Evolutionary conservation across 2,329 filamentous ascomycete genomes (phyloP), one percentile per base, ranked within the genome.

Genomic region (Fusarium setosum): DNA sequence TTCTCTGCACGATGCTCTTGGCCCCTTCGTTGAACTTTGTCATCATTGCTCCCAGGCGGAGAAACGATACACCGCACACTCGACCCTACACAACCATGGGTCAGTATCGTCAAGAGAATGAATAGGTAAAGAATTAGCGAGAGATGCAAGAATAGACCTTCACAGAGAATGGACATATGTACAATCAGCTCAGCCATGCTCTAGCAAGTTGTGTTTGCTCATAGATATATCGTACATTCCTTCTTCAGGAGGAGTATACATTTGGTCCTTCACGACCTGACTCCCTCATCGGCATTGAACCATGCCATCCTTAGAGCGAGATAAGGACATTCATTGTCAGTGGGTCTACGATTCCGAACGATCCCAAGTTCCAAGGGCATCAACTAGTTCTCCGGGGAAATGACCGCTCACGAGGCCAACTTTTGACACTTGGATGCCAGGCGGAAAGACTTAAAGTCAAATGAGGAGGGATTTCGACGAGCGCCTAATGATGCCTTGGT

Each of bases 301-400:
- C 35, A 18, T 59, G 41, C 42, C 55, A 37, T 23, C 37, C 31
- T 37, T 32, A 35, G 47, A 63, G 49, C 53, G 60, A 66, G 60
- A 66, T 61, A 63, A 63, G 60, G 49, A 53, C 51, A 31, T 41
- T 50, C 45, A 41, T 42, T 38, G 47, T 48, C 41, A 42, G 59
- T 61, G 49, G 57, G 61, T 45, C 38, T 21, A 31, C 42, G 31
- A 38, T 24, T 18, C 29, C 29, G 18, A 44, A 17, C 48, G 35
- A 32, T 15, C 40, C 12, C 41, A 32, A 53, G 23, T 31, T 38
- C 4, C 24, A 32, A 40, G 40, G 40, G 24, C 38, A 23, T 44
- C n/a, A 35, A 26, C 23, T 24, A 42, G 15, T 38, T 50, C 41
- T 40, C 52, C 34, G 24, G n/a, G 41, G 18, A 48, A 47, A 35